phyloP scores from a whole-genome alignment of 495 filamentous ascomycete species.

The Hypoxylon crocopeplum region DNA sequence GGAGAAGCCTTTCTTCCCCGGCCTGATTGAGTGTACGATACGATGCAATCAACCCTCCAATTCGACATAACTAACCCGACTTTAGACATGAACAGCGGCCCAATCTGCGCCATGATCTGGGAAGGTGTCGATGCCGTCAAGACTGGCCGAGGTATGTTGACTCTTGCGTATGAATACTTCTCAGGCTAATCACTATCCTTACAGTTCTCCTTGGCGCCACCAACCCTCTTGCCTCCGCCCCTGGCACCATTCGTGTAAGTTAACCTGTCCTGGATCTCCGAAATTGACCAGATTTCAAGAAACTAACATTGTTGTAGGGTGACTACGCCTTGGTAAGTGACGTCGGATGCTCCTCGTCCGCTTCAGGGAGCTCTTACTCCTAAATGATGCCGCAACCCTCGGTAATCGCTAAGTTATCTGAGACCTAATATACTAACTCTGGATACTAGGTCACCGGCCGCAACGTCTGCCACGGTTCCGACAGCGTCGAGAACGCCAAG shows the following conservation, averaged over 20 bases:
- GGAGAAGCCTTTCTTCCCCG: conserved; percentile 94
- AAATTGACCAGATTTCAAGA: neutral
- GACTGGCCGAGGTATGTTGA: conserved; percentile 82
- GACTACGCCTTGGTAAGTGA: conserved; percentile 41
- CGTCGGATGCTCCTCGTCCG: neutral
- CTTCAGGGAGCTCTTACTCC: neutral
- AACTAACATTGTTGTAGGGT: conserved; percentile 20
- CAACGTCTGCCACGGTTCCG: conserved; percentile 99
- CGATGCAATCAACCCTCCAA: neutral
- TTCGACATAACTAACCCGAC: conserved; percentile 31
- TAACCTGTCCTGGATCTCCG: conserved; percentile 28
- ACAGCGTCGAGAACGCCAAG: conserved; percentile 97
- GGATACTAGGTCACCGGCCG: conserved; percentile 79
- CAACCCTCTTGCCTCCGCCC: conserved; percentile 91
- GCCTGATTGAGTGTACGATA: conserved; percentile 79
- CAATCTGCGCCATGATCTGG: conserved; percentile 99
- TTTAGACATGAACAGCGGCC: conserved; percentile 94
- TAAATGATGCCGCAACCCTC: neutral
- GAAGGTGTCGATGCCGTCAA: conserved; percentile 97
- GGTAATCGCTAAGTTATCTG: neutral
- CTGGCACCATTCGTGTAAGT: conserved; percentile 92
- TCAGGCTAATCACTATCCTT: conserved; percentile 29
- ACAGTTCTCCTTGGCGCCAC: conserved; percentile 92
- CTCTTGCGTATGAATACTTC: neutral
- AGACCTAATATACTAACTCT: neutral